Percentiles rank a stretch among this genome's conserved stretches.
Conservation (phyloP, 306 rosid genomes). For the Alnus glutinosa region DNA sequence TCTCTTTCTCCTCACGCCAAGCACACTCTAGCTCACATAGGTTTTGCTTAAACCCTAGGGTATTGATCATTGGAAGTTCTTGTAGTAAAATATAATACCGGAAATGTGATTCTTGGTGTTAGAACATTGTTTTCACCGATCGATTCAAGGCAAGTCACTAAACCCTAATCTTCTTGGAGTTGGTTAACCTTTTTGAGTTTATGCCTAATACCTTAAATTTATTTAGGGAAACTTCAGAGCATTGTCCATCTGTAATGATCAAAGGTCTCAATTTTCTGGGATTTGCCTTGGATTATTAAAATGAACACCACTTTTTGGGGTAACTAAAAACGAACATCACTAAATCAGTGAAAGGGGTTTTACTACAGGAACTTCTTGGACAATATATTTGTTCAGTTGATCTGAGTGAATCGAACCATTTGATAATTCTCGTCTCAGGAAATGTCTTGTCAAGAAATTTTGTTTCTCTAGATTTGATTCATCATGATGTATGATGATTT, state of each 20-base stretch:
- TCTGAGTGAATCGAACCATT: constrained; percentile 22
- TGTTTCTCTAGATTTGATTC: constrained; percentile 61
- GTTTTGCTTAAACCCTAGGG: no score
- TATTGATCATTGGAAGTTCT: no score
- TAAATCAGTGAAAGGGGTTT: constrained; percentile 2
- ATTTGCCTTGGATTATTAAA: background rate
- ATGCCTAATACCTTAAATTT: no score
- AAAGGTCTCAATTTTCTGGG: constrained; percentile 20
- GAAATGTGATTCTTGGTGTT: no score
- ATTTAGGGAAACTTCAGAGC: constrained; percentile 51
- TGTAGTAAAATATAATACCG: no score
- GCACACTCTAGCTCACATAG: no score
- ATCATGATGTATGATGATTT: constrained; percentile 52
- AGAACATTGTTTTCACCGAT: no score
- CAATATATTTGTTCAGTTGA: constrained; percentile 35
- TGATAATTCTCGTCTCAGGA: constrained; percentile 48
- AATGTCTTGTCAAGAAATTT: constrained; percentile 53
- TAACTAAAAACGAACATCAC: background rate
- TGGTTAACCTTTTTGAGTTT: no score
- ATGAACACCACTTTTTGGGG: background rate
- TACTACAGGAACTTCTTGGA: constrained; percentile 48
- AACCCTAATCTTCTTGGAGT: no score
- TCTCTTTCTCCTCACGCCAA: no score
- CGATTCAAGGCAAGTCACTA: no score
- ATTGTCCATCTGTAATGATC: constrained; percentile 49